phyloP scores from a whole-genome alignment of 1,284 basidiomycete species.

The Cryptococcus jaspeensis region DNA sequence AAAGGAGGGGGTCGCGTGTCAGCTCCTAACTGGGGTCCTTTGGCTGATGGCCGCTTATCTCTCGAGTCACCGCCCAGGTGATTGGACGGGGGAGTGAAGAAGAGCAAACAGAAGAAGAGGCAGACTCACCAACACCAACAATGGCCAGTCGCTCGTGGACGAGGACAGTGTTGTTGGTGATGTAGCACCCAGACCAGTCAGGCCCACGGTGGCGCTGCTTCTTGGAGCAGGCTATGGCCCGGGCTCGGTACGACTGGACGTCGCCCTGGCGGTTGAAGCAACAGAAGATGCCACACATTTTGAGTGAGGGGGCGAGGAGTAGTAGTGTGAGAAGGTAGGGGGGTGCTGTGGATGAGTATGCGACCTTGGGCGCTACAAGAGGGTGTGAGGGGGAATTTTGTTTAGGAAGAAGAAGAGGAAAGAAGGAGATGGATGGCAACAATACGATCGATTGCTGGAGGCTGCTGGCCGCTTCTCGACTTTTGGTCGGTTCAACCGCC shows the following conservation, averaged over 20 bases:
- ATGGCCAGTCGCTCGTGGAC: slow-evolving; percentile 93
- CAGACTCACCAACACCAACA: slow-evolving; percentile 86
- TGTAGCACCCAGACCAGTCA: slow-evolving; percentile 93
- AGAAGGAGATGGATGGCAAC: no score
- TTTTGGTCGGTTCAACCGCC: no score
- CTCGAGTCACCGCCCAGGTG: neutral
- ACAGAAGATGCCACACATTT: slow-evolving; percentile 87
- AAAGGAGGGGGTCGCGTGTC: neutral
- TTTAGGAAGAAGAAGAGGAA: no score
- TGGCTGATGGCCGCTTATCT: neutral
- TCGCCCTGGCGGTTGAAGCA: slow-evolving; percentile 75
- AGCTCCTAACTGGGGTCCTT: slow-evolving; percentile 5
- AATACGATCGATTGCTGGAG: no score
- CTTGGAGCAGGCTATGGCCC: slow-evolving; percentile 81
- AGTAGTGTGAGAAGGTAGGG: no score
- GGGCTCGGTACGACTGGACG: slow-evolving; percentile 65
- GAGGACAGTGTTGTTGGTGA: slow-evolving; percentile 74
- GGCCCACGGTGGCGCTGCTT: slow-evolving; percentile 88
- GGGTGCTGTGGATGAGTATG: no score
- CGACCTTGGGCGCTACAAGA: no score
- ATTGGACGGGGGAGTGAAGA: neutral
- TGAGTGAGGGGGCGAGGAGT: slow-evolving; percentile 4
- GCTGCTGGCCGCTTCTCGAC: no score
- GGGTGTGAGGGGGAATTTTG: no score
- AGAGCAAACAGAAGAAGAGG: neutral